A percentile compares a stretch with the other conserved stretches of the same genome.
phyloP scores from a whole-genome alignment of 345 rosid genomes.

The Tarenaya hassleriana region DNA sequence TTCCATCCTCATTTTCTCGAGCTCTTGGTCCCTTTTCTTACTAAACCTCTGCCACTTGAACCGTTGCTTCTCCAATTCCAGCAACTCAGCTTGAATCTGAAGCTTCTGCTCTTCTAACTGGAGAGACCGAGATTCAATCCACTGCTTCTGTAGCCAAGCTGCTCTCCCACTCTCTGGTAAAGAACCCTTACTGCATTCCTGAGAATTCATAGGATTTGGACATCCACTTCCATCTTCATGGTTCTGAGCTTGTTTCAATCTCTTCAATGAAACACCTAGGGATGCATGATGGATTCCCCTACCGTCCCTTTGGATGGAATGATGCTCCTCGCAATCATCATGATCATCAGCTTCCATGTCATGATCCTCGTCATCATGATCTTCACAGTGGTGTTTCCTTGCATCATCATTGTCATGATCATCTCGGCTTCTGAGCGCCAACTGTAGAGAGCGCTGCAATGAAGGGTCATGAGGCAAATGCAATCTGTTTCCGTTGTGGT shows the following conservation, averaged over 20 bases:
- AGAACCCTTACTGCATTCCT: slow-evolving; percentile 32
- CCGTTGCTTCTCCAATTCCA: slow-evolving; percentile 64
- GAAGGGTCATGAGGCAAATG: slow-evolving; percentile 81
- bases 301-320: slow-evolving; percentile 29
- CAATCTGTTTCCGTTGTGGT: slow-evolving; percentile 68
- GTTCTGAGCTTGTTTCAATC: slow-evolving; percentile 34
- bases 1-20: slow-evolving; percentile 55
- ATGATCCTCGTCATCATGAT: slow-evolving; percentile 55
- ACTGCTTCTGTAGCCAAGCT: slow-evolving; percentile 45
- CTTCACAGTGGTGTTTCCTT: slow-evolving; percentile 45
- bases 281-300: slow-evolving; percentile 26
- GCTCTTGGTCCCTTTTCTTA: slow-evolving; percentile 52
- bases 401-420: slow-evolving; percentile 30
- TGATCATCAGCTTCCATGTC: slow-evolving; percentile 39
- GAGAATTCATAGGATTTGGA: slow-evolving; percentile 27
- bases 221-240: slow-evolving; percentile 21
- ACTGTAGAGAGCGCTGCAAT: slow-evolving; percentile 54
- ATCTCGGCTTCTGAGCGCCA: slow-evolving; percentile 49
- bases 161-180: slow-evolving; percentile 35
- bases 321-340: slow-evolving; percentile 35
- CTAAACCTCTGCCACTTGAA: slow-evolving; percentile 70
- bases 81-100: slow-evolving; percentile 50
- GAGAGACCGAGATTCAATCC: slow-evolving; percentile 44
- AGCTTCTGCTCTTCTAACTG: slow-evolving; percentile 64
- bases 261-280: slow-evolving; percentile 40